phyloP scores from a whole-genome alignment of 768 basidiomycete species.

The Calocybe indica region DNA sequence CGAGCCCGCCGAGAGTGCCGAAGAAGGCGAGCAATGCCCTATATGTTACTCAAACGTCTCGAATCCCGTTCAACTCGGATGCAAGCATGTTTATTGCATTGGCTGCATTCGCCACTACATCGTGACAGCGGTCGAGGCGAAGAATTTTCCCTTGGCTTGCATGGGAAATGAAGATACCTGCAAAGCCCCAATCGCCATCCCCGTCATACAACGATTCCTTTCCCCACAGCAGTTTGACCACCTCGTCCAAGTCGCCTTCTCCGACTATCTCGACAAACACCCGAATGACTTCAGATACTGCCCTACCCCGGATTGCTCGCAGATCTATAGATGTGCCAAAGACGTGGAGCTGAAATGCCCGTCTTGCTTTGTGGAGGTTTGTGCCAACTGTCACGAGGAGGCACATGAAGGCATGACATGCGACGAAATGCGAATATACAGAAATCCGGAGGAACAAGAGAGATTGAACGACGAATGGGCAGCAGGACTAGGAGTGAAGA shows the following conservation, averaged over 20 bases:
- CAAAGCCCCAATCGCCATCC: constrained; percentile 44
- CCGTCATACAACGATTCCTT: constrained; percentile 45
- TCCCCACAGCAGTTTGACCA: constrained; percentile 41
- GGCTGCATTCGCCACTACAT: constrained; percentile 44
- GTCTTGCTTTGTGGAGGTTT: constrained; percentile 44
- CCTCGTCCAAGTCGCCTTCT: constrained; percentile 52
- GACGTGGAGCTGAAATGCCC: constrained; percentile 37
- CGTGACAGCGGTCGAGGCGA: constrained; percentile 30
- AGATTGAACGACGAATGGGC: constrained; percentile 36
- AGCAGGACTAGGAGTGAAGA: constrained; percentile 28
- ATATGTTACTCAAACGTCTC: constrained; percentile 45
- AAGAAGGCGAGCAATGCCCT: constrained; percentile 33
- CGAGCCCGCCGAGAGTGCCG: not conserved
- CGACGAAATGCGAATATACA: constrained; percentile 25
- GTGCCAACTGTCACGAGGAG: constrained; percentile 42
- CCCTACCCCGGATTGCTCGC: constrained; percentile 66
- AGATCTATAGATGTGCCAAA: constrained; percentile 46
- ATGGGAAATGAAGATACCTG: constrained; percentile 57
- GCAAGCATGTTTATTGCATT: constrained; percentile 46
- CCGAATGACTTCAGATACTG: constrained; percentile 59
- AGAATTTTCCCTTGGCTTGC: constrained; percentile 57
- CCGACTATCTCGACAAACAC: constrained; percentile 46
- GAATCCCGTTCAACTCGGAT: constrained; percentile 35
- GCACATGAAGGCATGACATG: constrained; percentile 49
- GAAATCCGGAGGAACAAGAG: constrained; percentile 34